Percentiles rank a stretch among this genome's conserved stretches.
These are phyloP conservation scores for Penicillium nucicola DNA, from an alignment of 495 filamentous ascomycete genomes.

Conservation along the genomic window DNA sequence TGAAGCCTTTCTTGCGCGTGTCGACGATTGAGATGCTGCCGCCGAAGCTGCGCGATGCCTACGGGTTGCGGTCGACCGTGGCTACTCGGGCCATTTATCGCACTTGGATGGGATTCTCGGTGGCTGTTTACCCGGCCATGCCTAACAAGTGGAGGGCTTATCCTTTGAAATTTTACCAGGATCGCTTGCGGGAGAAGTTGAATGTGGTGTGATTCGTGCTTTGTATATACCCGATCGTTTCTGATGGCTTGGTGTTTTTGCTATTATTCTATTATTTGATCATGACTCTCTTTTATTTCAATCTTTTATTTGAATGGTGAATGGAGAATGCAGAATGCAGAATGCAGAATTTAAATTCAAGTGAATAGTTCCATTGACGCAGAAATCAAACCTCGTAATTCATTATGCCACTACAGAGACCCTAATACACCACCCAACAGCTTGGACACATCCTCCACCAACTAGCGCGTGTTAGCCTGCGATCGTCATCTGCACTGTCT, in stretches of 20 bases:
- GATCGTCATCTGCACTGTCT: no score
- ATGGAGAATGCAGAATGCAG: no score
- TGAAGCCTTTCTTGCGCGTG: conserved; percentile 34
- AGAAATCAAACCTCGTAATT: conserved; percentile 3
- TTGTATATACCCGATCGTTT: conserved; percentile 7
- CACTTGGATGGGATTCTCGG: conserved; percentile 35
- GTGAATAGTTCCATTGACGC: not conserved
- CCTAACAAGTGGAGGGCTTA: conserved; percentile 29
- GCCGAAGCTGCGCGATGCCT: conserved; percentile 33
- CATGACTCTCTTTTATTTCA: no score
- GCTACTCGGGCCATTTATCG: conserved; percentile 32
- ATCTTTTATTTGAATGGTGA: no score
- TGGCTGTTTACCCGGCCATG: conserved; percentile 38
- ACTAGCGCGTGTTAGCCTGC: conserved; percentile 10
- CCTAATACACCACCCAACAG: conserved; percentile 29
- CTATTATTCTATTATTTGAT: no score
- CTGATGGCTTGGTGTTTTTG: no score
- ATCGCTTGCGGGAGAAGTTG: conserved; percentile 26
- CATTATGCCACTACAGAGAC: conserved; percentile 11
- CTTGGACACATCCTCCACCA: conserved; percentile 33
- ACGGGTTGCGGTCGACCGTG: conserved; percentile 35
- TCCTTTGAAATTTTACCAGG: conserved; percentile 31
- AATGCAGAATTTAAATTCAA: not conserved
- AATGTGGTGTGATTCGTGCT: conserved; percentile 23
- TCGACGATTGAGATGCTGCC: conserved; percentile 43